Evolutionary conservation across 2,329 filamentous ascomycete species (phyloP).

Genomic region (Nakataea oryzae): DNA sequence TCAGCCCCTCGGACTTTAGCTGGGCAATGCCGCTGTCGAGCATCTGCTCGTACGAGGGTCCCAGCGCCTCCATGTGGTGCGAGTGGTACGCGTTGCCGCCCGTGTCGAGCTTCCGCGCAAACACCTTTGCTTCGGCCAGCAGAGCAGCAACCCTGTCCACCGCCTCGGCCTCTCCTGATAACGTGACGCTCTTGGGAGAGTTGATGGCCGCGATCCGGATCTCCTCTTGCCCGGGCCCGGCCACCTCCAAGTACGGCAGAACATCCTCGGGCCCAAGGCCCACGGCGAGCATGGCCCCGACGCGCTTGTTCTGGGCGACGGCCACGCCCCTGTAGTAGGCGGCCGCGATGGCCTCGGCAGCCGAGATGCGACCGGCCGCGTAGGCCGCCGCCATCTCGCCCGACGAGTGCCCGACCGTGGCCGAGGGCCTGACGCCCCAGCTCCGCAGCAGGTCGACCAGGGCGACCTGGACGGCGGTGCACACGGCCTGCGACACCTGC

Average conservation of each 20-base stretch:
- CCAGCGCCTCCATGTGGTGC: constrained; percentile 9
- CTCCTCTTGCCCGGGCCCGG: no score
- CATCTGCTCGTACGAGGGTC: not conserved
- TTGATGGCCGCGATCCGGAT: constrained; percentile 15
- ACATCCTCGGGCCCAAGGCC: constrained; percentile 8
- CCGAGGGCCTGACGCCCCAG: not conserved
- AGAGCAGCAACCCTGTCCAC: constrained; percentile 8
- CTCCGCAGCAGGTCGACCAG: not conserved
- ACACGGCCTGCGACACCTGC: constrained; percentile 5
- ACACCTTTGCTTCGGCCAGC: constrained; percentile 2
- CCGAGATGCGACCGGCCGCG: constrained; percentile 2
- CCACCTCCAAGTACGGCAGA: no score
- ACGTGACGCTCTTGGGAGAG: constrained; percentile 22
- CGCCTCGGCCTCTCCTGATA: constrained; percentile 25
- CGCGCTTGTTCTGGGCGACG: no score
- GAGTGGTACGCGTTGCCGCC: constrained; percentile 18
- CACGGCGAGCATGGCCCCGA: constrained; percentile 33
- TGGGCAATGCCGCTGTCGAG: not conserved
- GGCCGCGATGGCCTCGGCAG: not conserved
- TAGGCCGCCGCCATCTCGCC: constrained; percentile 11
- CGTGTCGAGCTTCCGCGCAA: constrained; percentile 9
- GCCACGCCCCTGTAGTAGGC: not conserved
- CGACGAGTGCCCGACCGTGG: constrained; percentile 5
- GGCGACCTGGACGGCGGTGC: constrained; percentile 7
- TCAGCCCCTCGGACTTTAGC: no score